Evolutionary conservation across 805 yeast species (phyloP).

Genomic region (Vanderwaltozyma polyspora): DNA sequence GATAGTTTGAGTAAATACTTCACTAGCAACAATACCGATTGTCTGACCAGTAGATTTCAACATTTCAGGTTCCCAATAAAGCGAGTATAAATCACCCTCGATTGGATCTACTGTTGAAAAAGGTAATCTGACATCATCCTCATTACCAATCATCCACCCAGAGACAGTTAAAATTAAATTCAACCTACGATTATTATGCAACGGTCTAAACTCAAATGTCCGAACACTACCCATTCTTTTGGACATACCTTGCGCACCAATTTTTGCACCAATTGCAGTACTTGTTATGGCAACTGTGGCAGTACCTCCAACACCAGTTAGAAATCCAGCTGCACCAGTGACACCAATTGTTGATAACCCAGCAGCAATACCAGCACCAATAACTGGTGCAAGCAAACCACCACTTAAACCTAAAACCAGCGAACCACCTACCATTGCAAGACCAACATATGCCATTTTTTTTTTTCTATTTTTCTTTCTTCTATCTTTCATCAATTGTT

Average conservation of each 20-base stretch:
- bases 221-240: constrained; percentile 82
- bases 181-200: constrained; percentile 82
- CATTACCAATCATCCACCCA: constrained; percentile 95
- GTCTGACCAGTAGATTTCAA: constrained; percentile 93
- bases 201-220: constrained; percentile 87
- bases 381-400: constrained; percentile 92
- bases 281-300: constrained; percentile 89
- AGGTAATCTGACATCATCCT: constrained; percentile 93
- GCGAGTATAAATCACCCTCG: constrained; percentile 89
- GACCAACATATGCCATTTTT: constrained; percentile 76
- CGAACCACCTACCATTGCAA: constrained; percentile 95
- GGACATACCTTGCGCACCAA: constrained; percentile 78
- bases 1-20: constrained; percentile 81
- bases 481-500: constrained; percentile 55
- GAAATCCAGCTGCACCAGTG: constrained; percentile 81
- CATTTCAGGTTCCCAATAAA: constrained; percentile 98
- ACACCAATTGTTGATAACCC: constrained; percentile 93
- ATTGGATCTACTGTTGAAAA: constrained; percentile 95
- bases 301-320: constrained; percentile 96
- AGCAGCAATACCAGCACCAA: constrained; percentile 97
- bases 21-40: constrained; percentile 83
- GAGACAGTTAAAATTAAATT: constrained; percentile 80
- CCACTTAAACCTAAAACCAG: constrained; percentile 89
- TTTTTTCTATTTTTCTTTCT: constrained; percentile 53
- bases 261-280: constrained; percentile 79